These are phyloP conservation scores for Apophysomyces trapeziformis DNA, from an alignment of 371 early-diverging fungal genomes.

Conservation along the genomic window DNA sequence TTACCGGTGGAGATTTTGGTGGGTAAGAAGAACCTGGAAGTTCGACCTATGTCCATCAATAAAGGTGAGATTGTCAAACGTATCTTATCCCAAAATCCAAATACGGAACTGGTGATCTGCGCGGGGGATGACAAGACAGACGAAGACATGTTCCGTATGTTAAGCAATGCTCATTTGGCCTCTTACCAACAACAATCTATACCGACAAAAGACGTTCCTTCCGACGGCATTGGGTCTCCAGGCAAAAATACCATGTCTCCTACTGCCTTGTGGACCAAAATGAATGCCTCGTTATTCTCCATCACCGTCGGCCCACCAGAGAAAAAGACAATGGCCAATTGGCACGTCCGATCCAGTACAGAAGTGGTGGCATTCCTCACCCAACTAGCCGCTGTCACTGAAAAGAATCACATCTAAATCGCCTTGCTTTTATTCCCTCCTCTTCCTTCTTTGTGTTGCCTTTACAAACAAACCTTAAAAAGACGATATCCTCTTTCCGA, in stretches of 20 bases:
- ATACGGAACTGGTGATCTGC: conserved; percentile 89
- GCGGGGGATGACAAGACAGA: conserved; percentile 98
- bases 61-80: conserved; percentile 96
- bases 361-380: conserved; percentile 39
- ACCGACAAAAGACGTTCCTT: background rate
- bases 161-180: conserved; percentile 21
- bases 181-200: conserved; percentile 20
- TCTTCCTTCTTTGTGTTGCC: background rate
- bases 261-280: background rate
- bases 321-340: conserved; percentile 83
- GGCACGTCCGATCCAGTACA: conserved; percentile 69
- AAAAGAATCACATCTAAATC: background rate
- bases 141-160: conserved; percentile 91
- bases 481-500: too few species aligned
- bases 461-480: background rate
- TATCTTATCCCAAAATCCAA: conserved; percentile 58
- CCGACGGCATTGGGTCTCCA: conserved; percentile 14
- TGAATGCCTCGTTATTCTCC: conserved; percentile 52
- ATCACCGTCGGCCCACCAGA: conserved; percentile 75
- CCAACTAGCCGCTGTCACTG: background rate
- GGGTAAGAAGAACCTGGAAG: conserved; percentile 98
- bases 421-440: background rate
- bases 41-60: conserved; percentile 79
- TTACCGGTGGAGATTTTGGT: conserved; percentile 91
- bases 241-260: conserved; percentile 3